Evolutionary conservation across 1,284 basidiomycete genomes (phyloP).

Genomic region (Apiotrichum montevideense): DNA sequence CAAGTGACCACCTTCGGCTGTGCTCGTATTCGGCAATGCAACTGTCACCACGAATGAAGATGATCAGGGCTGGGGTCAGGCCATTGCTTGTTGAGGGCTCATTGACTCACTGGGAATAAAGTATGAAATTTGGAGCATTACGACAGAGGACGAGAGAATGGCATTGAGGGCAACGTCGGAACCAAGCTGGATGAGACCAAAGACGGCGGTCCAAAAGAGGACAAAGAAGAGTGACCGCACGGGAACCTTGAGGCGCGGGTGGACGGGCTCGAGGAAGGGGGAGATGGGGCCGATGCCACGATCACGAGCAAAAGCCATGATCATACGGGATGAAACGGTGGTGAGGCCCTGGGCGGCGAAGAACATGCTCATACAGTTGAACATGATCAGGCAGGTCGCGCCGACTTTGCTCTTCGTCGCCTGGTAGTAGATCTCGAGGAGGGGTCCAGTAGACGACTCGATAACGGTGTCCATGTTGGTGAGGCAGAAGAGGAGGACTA

Average conservation of each 20-base stretch:
- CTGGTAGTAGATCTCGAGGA: conserved; percentile 60
- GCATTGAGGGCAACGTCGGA: conserved; percentile 52
- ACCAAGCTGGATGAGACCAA: conserved; percentile 36
- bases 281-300: conserved; percentile 56
- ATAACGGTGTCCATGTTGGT: conserved; percentile 55
- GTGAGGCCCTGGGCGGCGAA: conserved; percentile 49
- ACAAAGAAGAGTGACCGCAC: conserved; percentile 57
- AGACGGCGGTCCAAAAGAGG: conserved; percentile 30
- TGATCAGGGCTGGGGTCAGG: conserved; percentile 27
- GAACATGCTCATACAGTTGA: conserved; percentile 45
- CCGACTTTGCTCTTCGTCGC: conserved; percentile 56
- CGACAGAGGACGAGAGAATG: conserved; percentile 40
- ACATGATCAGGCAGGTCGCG: conserved; percentile 46
- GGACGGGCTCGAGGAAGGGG: conserved; percentile 51
- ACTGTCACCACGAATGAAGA: conserved; percentile 45
- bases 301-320: conserved; percentile 64
- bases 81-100: conserved; percentile 8
- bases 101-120: conserved; percentile 36
- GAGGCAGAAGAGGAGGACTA: conserved; percentile 63
- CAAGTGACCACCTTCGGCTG: conserved; percentile 38
- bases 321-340: conserved; percentile 60
- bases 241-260: conserved; percentile 50
- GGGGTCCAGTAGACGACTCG: conserved; percentile 55
- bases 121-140: conserved; percentile 27
- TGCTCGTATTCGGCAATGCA: conserved; percentile 31